Percentiles rank a stretch among this genome's conserved stretches.
phyloP scores from a whole-genome alignment of 2,329 filamentous ascomycete species.

The Microascus cirrosus region DNA sequence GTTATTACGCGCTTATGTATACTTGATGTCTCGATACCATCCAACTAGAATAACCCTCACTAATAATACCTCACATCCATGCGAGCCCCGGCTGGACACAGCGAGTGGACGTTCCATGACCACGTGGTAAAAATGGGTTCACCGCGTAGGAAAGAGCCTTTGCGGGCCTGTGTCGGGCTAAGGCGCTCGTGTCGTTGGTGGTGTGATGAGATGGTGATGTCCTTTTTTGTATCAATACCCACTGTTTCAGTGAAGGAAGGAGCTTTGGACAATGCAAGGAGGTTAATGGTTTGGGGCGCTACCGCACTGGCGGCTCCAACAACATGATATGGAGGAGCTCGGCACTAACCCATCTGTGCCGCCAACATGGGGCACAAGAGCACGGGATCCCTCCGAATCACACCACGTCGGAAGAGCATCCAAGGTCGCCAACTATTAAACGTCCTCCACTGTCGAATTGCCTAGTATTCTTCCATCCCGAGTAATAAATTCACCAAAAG shows the following conservation, averaged over 20 bases:
- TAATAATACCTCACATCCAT: background rate
- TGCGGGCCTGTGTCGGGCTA: too few relatives aligned
- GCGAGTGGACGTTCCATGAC: too few relatives aligned
- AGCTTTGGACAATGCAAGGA: background rate
- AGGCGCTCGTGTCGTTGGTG: background rate
- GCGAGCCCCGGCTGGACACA: background rate
- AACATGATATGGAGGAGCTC: background rate
- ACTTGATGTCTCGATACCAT: background rate
- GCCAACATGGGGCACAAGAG: background rate
- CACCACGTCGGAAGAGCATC: background rate
- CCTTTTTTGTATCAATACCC: background rate
- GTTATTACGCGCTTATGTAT: background rate
- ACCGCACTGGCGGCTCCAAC: background rate
- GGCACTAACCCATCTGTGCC: background rate
- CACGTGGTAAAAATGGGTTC: too few relatives aligned
- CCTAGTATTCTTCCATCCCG: background rate
- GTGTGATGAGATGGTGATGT: background rate
- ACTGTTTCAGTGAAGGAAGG: background rate
- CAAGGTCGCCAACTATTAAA: background rate
- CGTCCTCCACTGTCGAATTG: background rate
- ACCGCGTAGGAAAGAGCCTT: too few relatives aligned
- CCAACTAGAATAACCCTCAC: background rate
- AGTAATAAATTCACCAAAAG: background rate
- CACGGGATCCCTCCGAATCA: background rate
- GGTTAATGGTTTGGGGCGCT: background rate